A percentile compares a stretch with the other conserved stretches of the same genome.
Conservation (phyloP, 495 filamentous ascomycete species). For the Penicillium daleae region DNA sequence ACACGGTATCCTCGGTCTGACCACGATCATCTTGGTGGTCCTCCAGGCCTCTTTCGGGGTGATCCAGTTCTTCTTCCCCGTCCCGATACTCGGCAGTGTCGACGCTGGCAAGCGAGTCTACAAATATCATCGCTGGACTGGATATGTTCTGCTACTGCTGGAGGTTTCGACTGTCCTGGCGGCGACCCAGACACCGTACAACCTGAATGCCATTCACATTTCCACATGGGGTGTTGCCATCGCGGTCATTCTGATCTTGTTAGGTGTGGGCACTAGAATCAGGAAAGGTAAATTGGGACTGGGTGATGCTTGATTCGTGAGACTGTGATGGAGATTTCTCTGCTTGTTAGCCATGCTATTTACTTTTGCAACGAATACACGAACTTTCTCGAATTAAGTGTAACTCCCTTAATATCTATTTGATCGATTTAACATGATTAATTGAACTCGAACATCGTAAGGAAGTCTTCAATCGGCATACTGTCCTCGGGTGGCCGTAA, state of each 20-base stretch:
- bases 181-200: slow-evolving; percentile 76
- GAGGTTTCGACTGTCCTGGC: slow-evolving; percentile 73
- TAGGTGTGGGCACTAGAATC: slow-evolving; percentile 75
- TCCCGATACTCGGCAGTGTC: slow-evolving; percentile 69
- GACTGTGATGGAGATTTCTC: not conserved
- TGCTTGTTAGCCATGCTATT: not conserved
- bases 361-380: not conserved
- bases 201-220: slow-evolving; percentile 61
- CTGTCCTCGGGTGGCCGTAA: too few relatives aligned
- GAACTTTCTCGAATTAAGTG: not conserved
- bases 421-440: not conserved
- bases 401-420: not conserved
- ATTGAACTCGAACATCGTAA: not conserved
- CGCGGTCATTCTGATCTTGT: slow-evolving; percentile 60
- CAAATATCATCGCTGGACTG: slow-evolving; percentile 84
- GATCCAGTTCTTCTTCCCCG: slow-evolving; percentile 73
- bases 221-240: slow-evolving; percentile 73
- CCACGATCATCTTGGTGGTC: slow-evolving; percentile 71
- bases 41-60: slow-evolving; percentile 79
- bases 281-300: slow-evolving; percentile 83
- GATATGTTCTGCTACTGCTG: slow-evolving; percentile 73
- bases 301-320: slow-evolving; percentile 15
- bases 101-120: slow-evolving; percentile 80
- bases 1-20: slow-evolving; percentile 79
- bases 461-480: too few relatives aligned